Conservation (phyloP, 257 asterid species). For the Petunia secreta region DNA sequence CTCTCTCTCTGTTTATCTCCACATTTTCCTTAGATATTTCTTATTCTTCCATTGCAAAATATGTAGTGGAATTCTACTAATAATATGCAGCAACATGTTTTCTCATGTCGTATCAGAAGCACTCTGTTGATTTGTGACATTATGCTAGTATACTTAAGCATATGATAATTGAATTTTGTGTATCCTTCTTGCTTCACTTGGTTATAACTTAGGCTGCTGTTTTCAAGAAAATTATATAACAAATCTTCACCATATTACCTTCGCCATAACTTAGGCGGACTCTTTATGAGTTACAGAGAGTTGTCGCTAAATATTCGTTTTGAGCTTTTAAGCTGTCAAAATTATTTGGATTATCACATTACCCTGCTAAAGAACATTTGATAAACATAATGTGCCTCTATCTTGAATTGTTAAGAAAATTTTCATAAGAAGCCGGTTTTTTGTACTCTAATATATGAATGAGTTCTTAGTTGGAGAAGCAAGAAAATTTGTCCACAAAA, state of each 20-base stretch:
- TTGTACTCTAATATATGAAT: neutral
- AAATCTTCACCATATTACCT: neutral
- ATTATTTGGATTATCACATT: neutral
- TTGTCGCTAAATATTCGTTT: neutral
- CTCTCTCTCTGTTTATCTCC: constrained; percentile 15
- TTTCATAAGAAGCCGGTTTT: neutral
- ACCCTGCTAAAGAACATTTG: neutral
- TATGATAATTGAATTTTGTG: constrained; percentile 3
- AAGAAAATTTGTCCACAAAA: neutral
- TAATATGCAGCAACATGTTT: neutral
- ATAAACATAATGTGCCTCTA: neutral
- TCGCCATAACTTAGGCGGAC: neutral
- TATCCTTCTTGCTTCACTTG: constrained; percentile 18
- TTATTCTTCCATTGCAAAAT: neutral
- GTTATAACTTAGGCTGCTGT: neutral
- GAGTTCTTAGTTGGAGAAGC: neutral
- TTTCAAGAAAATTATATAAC: neutral
- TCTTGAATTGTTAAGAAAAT: neutral
- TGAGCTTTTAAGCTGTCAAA: neutral
- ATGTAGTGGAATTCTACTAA: neutral
- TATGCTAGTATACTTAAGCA: neutral
- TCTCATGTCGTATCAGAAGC: neutral
- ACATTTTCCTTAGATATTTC: constrained; percentile 13
- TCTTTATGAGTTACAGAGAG: neutral
- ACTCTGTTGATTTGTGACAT: neutral